Base-by-base conservation (phyloP, 306 rosid species). In the Cucurbita argyrosperma region DNA sequence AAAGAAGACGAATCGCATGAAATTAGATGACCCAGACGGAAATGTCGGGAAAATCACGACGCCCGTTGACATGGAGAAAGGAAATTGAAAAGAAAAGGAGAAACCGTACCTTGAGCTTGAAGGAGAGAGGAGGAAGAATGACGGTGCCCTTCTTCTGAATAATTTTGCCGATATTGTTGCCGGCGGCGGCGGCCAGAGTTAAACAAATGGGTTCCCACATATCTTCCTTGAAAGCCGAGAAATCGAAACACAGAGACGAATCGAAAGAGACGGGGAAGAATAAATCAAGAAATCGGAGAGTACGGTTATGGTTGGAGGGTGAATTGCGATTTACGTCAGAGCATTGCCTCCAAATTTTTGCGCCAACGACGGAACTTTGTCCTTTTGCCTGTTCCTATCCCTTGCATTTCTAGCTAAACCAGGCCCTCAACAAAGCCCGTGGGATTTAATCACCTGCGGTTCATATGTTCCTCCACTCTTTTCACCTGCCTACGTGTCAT, bases 91-190 rank as follows among this genome's bases (percentile, higher is more conserved):
- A 42, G 43, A 50, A 12, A 46, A 47, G 3, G 4, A 46, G 26
- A 37, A 23, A 39, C 4, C 21, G 30, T 76, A 71, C 98, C 96
- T 90, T 93, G 87, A 90, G 77, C 87, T 90, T 93, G 78, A 90
- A 83, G 71, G 98, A 89, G 75, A 93, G 90, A 71, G 98, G 97
- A 16, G 97, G 98, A 56, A 93, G 98, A 86, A 89, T 87, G 84
- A 93, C 79, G 30, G 97, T 89, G 87, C 98, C 98, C 82, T 93
- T 93, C 82, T 93, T 93, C 84, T 93, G 97, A 67, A 93, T 90
- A 23, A 93, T 82, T 82, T 93, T 93, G 18, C 98, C 97, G 87
- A 93, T 93, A 83, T 93, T 93, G 83, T 93, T 93, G 38, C 98
- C 97, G 85, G 98, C 98, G 65, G 96, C 87, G 53, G 98, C 98